Evolutionary conservation across 1,284 basidiomycete species (phyloP).

Genomic region (Trichosporon inkin): DNA sequence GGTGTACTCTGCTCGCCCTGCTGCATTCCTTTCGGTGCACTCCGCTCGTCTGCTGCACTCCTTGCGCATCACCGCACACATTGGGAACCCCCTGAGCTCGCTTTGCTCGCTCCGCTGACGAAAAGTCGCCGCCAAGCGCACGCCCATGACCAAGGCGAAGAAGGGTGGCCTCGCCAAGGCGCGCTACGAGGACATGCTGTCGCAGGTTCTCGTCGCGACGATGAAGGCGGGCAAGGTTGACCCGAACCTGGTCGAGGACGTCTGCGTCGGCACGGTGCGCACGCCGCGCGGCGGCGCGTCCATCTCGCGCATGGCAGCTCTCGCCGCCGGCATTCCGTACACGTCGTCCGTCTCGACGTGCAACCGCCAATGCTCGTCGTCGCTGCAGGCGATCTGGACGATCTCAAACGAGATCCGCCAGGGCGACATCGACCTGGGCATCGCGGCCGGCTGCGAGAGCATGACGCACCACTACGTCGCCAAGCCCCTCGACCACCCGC

Average conservation of each 20-base stretch:
- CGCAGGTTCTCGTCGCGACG: conserved; percentile 58
- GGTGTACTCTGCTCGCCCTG: too few species aligned
- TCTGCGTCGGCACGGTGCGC: conserved; percentile 43
- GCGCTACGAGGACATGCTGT: conserved; percentile 75
- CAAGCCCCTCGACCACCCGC: conserved; percentile 64
- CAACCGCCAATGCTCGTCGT: conserved; percentile 88
- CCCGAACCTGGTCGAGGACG: conserved; percentile 77
- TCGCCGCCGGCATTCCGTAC: conserved; percentile 20
- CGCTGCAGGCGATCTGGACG: conserved; percentile 61
- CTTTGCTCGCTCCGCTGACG: background rate
- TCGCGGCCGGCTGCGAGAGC: conserved; percentile 90
- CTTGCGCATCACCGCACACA: too few species aligned
- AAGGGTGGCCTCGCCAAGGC: conserved; percentile 90
- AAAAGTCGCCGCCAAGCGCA: conserved; percentile 24
- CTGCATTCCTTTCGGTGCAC: too few species aligned
- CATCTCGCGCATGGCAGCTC: conserved; percentile 21
- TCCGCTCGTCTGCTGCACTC: too few species aligned
- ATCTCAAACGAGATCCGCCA: conserved; percentile 75
- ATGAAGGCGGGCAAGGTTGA: conserved; percentile 58
- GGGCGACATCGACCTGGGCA: conserved; percentile 88
- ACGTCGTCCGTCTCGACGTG: conserved; percentile 69
- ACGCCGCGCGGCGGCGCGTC: conserved; percentile 48
- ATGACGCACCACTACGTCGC: conserved; percentile 87
- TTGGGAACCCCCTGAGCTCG: background rate
- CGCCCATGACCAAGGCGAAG: conserved; percentile 56